Percentiles rank a stretch among this genome's conserved stretches.
These are phyloP conservation scores for Clarireedia hainanense DNA, from an alignment of 2,329 filamentous ascomycete genomes.

Conservation along the genomic window DNA sequence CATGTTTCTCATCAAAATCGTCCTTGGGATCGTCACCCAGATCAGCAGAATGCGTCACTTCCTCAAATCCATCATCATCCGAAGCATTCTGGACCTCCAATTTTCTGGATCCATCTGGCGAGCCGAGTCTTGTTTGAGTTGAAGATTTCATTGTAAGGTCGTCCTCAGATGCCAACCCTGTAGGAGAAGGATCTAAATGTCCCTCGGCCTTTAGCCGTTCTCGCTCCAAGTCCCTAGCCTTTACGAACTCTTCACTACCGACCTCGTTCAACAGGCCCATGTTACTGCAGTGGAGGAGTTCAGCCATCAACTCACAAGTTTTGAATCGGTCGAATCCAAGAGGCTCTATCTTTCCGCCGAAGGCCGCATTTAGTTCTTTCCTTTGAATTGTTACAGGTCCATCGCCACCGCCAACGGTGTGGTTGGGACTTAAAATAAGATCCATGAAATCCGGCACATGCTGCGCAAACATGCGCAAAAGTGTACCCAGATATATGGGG, in stretches of 20 bases:
- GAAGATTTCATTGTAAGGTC: slow-evolving; percentile 52
- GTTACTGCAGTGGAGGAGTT: slow-evolving; percentile 94
- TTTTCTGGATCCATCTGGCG: slow-evolving; percentile 58
- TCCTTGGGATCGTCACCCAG: slow-evolving; percentile 66
- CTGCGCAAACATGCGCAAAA: slow-evolving; percentile 81
- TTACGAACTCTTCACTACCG: slow-evolving; percentile 82
- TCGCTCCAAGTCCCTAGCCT: slow-evolving; percentile 69
- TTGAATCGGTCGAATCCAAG: slow-evolving; percentile 97
- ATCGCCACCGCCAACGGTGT: slow-evolving; percentile 48
- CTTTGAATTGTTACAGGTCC: slow-evolving; percentile 56
- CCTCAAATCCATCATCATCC: slow-evolving; percentile 89
- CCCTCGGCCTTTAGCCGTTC: slow-evolving; percentile 73
- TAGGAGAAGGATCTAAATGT: slow-evolving; percentile 46
- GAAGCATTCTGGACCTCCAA: slow-evolving; percentile 74
- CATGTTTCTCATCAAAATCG: slow-evolving; percentile 52
- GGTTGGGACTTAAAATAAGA: slow-evolving; percentile 68
- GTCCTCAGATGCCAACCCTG: slow-evolving; percentile 44
- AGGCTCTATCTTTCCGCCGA: slow-evolving; percentile 84
- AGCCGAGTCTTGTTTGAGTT: slow-evolving; percentile 37
- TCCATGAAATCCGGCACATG: slow-evolving; percentile 93
- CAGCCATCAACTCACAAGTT: slow-evolving; percentile 97
- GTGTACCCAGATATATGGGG: slow-evolving; percentile 88
- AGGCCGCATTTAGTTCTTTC: slow-evolving; percentile 74
- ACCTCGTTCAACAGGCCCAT: slow-evolving; percentile 93
- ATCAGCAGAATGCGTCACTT: slow-evolving; percentile 64